phyloP scores from a whole-genome alignment of 257 asterid species.

The Salvia rosmarinus region DNA sequence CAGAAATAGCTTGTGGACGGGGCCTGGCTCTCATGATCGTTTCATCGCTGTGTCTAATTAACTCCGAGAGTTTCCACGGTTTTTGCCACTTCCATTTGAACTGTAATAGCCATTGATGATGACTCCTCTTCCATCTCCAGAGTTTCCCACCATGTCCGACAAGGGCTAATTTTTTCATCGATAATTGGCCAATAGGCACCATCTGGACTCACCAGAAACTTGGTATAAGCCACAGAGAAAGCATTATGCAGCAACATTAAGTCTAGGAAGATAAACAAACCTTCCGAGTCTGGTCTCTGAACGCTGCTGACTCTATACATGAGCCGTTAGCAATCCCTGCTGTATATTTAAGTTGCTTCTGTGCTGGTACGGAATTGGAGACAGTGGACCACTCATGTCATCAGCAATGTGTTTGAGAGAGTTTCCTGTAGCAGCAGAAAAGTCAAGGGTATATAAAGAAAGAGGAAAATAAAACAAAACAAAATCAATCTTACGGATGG shows the following conservation, averaged over 20 bases:
- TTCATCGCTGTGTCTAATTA: conserved; percentile 88
- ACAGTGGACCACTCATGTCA: conserved; percentile 68
- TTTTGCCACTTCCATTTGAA: conserved; percentile 99
- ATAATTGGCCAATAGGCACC: conserved; percentile 56
- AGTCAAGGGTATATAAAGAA: conserved; percentile 9
- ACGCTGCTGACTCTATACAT: conserved; percentile 67
- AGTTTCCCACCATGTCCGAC: conserved; percentile 90
- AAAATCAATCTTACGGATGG: conserved; percentile 60
- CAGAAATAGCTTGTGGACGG: conserved; percentile 71
- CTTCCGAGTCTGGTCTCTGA: conserved; percentile 81
- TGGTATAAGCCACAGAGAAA: conserved; percentile 25
- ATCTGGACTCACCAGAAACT: not conserved
- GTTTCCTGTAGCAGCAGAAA: conserved; percentile 43
- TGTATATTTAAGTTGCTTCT: conserved; percentile 91
- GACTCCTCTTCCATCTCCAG: conserved; percentile 99
- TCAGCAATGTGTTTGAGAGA: conserved; percentile 69
- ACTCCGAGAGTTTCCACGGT: conserved; percentile 96
- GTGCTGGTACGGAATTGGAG: conserved; percentile 96
- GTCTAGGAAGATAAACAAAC: too few relatives aligned
- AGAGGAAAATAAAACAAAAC: not conserved
- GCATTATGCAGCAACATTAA: too few relatives aligned
- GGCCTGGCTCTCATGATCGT: conserved; percentile 73
- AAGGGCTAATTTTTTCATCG: conserved; percentile 80
- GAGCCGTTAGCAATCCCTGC: conserved; percentile 90
- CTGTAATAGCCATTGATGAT: conserved; percentile 94